Base-by-base conservation (phyloP, 116 monocot genomes). In the Trichopus zeylanicus region DNA sequence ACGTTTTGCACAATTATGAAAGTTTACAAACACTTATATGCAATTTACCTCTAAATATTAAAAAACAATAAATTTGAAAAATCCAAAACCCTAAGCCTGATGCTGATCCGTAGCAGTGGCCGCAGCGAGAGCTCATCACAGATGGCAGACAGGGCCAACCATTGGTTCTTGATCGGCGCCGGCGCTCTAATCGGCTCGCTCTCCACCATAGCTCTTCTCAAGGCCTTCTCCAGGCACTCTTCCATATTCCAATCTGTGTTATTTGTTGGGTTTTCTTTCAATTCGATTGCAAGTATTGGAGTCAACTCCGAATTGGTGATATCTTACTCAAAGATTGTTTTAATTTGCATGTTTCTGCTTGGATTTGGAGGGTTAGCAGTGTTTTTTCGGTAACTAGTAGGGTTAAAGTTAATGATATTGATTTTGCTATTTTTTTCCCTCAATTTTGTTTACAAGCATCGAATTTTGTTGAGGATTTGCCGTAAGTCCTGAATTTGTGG, bases 121-220 rank as follows among this genome's bases (percentile, higher is more conserved):
- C 7, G 34, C 5, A 10, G 34, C 34, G 55, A 29, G 15, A 55
- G 52, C 4, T 30, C 29, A n/a, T n/a, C n/a, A n/a, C n/a, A 35
- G 53, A 73, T 73, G 73, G 25, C 47, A 0, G 67, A 74, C 32
- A 57, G 51, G 28, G 49, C 57, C 22, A 75, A 58, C 35, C 53
- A 34, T 3, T 30, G 63, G 38, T n/a, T 57, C 7, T 52, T 75
- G 25, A 12, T 75, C 49, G 68, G 74, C 22, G 63, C 51, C 13
- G 68, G 74, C 21, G 68, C 57, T 2, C 35, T 75, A 9, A 10
- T 75, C 10, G 74, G 74, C 18, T 67, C 74, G 32, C 8, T 75
- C 25, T 75, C 74, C 29, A 75, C 74, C 57, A 7, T 68, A 12
- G 74, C 62, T 18, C 51, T 68, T 37, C 56, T 75, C 38, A 75